Evolutionary conservation across 352 stramenopile genomes (phyloP), one percentile per base, ranked within the genome.

Genomic region (Phytopythium kandeliae): DNA sequence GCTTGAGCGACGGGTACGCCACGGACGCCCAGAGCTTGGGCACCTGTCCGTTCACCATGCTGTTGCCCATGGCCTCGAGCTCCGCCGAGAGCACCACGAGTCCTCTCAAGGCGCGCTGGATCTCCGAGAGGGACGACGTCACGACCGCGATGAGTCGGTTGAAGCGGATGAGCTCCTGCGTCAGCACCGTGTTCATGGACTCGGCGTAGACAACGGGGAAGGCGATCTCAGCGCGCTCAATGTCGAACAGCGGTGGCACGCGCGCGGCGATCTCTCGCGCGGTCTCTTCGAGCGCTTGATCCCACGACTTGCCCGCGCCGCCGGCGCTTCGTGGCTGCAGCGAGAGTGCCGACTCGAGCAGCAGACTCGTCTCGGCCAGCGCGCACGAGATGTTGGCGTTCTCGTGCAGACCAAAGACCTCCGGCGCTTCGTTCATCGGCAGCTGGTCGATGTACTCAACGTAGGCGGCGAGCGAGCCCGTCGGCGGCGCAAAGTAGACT

Each of bases 21-120:
- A 88, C 78, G 7, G 68, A 57, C 17, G 70, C 77, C 91, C 91
- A 97, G 12, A 92, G 67, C 3, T 62, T 47, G 3, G 91, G 91
- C 25, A 97, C 90, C 48, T 95, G 84, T 9, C 89, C 89, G 30
- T 95, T 93, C 22, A 97, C 86, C 84, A 97, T 96, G 38, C 83
- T 85, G 54, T 96, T 96, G 49, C 88, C 90, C 89, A 97, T 97
- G 21, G 85, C 79, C 58, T 97, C 91, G 0, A 97, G 69, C 65
- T 97, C 91, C 0, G 74, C 72, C 11, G 85, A 96, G 62, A 98
- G 94, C 36, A 98, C 86, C 21, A 98, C 89, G 10, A 97, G 77
- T 0, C 92, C 92, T 48, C 96, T 95, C 21, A 98, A 74, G 11
- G 92, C 92, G 22, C 91, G 89, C 55, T 97, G 88, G 46, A 98